A percentile compares a stretch with the other conserved stretches of the same genome.
phyloP scores from a whole-genome alignment of 2,329 filamentous ascomycete genomes.

The Trichoderma pleuroti region DNA sequence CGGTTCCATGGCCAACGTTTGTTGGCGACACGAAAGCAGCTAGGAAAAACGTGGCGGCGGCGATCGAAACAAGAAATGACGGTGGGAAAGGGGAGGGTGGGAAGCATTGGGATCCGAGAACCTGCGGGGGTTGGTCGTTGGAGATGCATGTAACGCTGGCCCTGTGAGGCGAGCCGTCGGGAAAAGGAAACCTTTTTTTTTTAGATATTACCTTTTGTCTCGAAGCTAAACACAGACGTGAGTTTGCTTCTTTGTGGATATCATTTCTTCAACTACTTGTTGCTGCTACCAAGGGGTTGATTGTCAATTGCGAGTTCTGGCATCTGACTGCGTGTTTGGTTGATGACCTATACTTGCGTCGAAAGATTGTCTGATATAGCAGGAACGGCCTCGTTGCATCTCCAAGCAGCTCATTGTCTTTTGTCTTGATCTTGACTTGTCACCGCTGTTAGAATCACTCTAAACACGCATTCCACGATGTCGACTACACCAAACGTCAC shows the following conservation, averaged over 20 bases:
- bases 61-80: background rate
- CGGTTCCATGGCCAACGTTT: background rate
- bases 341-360: background rate
- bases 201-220: background rate
- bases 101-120: background rate
- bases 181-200: background rate
- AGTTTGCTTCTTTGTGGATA: background rate
- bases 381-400: background rate
- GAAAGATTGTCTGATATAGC: background rate
- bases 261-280: background rate
- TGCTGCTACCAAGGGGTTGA: background rate
- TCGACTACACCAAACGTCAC: background rate
- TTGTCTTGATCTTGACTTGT: background rate
- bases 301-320: background rate
- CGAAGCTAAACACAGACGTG: background rate
- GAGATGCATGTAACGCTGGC: background rate
- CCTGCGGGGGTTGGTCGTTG: background rate
- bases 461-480: background rate
- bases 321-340: background rate
- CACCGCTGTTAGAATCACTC: background rate
- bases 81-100: background rate
- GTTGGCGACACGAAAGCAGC: background rate
- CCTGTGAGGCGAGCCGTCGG: conserved; percentile 6
- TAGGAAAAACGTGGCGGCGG: conserved; percentile 10
- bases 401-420: background rate